Evolutionary conservation across 78 protist genomes (phyloP).

Genomic region (Cavenderia fasciculata): DNA sequence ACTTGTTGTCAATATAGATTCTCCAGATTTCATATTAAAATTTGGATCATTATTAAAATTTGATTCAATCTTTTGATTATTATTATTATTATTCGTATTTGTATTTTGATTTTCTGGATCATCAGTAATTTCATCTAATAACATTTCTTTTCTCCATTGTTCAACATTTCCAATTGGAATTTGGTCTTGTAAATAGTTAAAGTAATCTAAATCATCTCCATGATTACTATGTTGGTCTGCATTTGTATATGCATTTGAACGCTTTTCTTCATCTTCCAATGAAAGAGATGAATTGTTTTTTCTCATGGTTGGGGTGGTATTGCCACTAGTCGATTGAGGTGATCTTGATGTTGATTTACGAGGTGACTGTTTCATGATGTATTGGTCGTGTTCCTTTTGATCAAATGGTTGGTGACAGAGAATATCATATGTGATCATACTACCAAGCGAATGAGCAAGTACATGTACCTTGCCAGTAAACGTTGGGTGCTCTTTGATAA

Average conservation of each 20-base stretch:
- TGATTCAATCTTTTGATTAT: background rate
- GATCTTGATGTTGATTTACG: background rate
- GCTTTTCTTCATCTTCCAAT: too few relatives aligned
- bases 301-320: background rate
- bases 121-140: background rate
- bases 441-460: conserved; percentile 54
- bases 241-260: too few relatives aligned
- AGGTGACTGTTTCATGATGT: background rate
- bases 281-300: too few relatives aligned
- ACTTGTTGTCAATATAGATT: background rate
- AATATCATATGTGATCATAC: conserved; percentile 44
- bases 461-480: conserved; percentile 57
- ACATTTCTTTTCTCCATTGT: conserved; percentile 20
- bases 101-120: background rate
- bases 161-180: conserved; percentile 51
- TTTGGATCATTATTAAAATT: too few relatives aligned
- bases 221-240: too few relatives aligned
- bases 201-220: too few relatives aligned
- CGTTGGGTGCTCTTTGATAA: conserved; percentile 6
- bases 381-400: background rate
- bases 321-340: background rate
- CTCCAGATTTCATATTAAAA: background rate
- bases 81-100: background rate
- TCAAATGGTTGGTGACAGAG: conserved; percentile 18
- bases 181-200: too few relatives aligned